Evolutionary conservation across 2,329 filamentous ascomycete genomes (phyloP).

Genomic region (Mycocentrospora acerina): DNA sequence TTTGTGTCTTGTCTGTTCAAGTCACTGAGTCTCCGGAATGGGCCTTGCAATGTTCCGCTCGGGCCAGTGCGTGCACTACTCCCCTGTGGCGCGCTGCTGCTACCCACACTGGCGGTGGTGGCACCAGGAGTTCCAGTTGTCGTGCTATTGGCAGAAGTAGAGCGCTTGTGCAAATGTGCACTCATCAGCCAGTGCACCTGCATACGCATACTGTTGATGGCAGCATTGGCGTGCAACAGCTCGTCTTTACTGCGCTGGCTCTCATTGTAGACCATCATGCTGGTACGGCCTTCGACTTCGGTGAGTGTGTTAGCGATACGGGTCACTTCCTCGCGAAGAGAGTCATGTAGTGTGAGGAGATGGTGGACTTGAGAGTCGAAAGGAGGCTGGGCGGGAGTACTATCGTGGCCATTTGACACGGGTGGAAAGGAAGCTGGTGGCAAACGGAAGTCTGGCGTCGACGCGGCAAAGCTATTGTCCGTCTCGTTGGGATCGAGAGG

Average conservation of each 20-base stretch:
- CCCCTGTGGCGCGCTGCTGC: conserved; percentile 29
- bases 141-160: conserved; percentile 26
- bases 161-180: conserved; percentile 52
- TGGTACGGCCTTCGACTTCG: conserved; percentile 62
- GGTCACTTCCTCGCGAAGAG: conserved; percentile 60
- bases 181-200: conserved; percentile 66
- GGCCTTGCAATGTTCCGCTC: conserved; percentile 26
- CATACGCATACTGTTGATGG: conserved; percentile 59
- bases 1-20: conserved; percentile 41
- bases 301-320: conserved; percentile 57
- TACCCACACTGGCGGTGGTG: conserved; percentile 21
- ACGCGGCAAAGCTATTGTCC: conserved; percentile 33
- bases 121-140: conserved; percentile 26
- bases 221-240: conserved; percentile 62
- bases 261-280: conserved; percentile 65
- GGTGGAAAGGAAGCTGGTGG: conserved; percentile 38
- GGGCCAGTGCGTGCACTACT: conserved; percentile 21
- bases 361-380: conserved; percentile 56
- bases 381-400: conserved; percentile 33
- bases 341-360: conserved; percentile 62
- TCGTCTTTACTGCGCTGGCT: conserved; percentile 63
- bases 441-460: conserved; percentile 36
- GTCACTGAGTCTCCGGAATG: conserved; percentile 38
- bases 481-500: conserved; percentile 36
- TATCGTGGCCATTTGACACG: conserved; percentile 24